A percentile compares a stretch with the other conserved stretches of the same genome.
phyloP scores from a whole-genome alignment of 164 flowering plant species.

The Cinnamomum chago region DNA sequence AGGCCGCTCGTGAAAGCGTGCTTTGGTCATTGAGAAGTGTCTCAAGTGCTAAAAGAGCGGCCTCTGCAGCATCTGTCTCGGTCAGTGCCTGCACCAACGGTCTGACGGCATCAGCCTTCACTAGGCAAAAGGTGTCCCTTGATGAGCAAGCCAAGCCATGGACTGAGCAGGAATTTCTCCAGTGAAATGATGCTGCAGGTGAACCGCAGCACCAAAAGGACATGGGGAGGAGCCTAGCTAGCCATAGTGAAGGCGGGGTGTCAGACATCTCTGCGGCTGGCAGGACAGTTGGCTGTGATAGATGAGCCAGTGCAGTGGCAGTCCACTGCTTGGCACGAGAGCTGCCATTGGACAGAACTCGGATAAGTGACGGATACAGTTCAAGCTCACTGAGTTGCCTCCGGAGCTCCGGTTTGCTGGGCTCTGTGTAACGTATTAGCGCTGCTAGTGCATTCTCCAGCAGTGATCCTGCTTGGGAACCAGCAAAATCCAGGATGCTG shows the following conservation, averaged over 20 bases:
- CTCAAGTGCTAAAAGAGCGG: conserved; percentile 23
- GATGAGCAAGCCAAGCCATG: conserved; percentile 27
- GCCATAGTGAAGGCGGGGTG: not conserved
- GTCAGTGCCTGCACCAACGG: conserved; percentile 21
- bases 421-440: conserved; percentile 21
- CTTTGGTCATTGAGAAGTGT: conserved; percentile 14
- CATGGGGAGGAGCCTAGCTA: conserved; percentile 8
- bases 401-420: conserved; percentile 20
- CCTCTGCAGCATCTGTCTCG: conserved; percentile 20
- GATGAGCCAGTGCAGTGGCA: conserved; percentile 20
- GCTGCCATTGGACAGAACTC: conserved; percentile 24
- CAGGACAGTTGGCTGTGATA: conserved; percentile 15
- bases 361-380: conserved; percentile 22
- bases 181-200: not conserved
- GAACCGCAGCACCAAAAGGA: conserved; percentile 20
- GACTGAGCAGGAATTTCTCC: conserved; percentile 10
- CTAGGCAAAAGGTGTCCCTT: conserved; percentile 24
- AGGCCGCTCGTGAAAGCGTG: conserved; percentile 11
- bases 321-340: conserved; percentile 24
- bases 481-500: not conserved
- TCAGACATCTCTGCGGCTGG: not conserved
- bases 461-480: conserved; percentile 3
- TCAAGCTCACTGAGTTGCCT: conserved; percentile 19
- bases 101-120: conserved; percentile 23
- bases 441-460: conserved; percentile 24